These are phyloP conservation scores for Elsinoe australis DNA, from an alignment of 2,329 filamentous ascomycete genomes.

Conservation along the genomic window DNA sequence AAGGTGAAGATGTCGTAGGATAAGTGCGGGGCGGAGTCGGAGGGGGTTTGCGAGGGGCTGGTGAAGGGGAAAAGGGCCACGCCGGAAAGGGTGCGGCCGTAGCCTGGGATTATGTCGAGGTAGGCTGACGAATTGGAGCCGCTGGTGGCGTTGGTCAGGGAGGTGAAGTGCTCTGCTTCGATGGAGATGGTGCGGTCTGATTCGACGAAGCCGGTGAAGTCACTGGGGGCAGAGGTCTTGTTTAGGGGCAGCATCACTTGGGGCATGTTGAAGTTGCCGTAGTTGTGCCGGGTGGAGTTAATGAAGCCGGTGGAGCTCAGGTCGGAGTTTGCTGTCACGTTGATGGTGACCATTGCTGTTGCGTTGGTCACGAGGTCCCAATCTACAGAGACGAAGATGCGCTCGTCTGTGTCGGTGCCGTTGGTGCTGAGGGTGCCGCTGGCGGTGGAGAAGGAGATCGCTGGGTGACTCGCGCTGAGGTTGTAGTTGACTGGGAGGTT, in stretches of 20 bases:
- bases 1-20: conserved; percentile 58
- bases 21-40: conserved; percentile 45
- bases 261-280: conserved; percentile 34
- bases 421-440: conserved; percentile 45
- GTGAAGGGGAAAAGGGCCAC: conserved; percentile 50
- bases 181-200: conserved; percentile 42
- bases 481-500: conserved; percentile 47
- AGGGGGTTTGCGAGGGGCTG: conserved; percentile 43
- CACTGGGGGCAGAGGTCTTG: conserved; percentile 41
- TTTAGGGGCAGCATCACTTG: conserved; percentile 50
- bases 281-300: conserved; percentile 23
- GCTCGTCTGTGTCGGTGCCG: conserved; percentile 40
- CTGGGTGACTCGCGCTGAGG: conserved; percentile 41
- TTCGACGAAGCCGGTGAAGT: conserved; percentile 57
- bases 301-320: conserved; percentile 4
- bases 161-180: conserved; percentile 30
- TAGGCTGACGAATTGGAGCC: conserved; percentile 28
- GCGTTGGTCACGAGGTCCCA: conserved; percentile 34
- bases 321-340: conserved; percentile 43
- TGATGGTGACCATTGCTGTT: conserved; percentile 32
- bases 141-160: conserved; percentile 20
- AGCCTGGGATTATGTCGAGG: conserved; percentile 48
- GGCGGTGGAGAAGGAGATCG: conserved; percentile 46
- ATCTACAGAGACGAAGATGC: conserved; percentile 50
- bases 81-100: conserved; percentile 53